Conservation (phyloP, 352 stramenopile genomes). For the Pythium phragmiticola region DNA sequence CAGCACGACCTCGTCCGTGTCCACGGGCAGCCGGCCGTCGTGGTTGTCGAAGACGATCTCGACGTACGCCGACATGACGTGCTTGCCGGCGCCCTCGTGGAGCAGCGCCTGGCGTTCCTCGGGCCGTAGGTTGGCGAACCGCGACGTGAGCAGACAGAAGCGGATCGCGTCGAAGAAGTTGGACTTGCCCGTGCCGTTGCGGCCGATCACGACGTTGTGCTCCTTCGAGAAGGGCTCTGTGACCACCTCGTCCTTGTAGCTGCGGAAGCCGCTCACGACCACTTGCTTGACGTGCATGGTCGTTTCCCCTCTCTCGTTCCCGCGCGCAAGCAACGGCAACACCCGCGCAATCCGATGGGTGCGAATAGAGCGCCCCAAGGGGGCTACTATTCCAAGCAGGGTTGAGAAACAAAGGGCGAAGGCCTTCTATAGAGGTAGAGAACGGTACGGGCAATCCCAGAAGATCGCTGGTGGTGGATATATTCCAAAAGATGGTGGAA, state of each 20-base stretch:
- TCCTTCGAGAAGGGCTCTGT: constrained; percentile 92
- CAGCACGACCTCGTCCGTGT: constrained; percentile 94
- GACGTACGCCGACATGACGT: constrained; percentile 97
- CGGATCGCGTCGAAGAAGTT: constrained; percentile 99
- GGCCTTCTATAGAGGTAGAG: constrained; percentile 1
- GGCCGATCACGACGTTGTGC: constrained; percentile 97
- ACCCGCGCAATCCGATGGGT: constrained; percentile 17
- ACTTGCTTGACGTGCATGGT: constrained; percentile 97
- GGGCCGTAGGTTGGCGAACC: constrained; percentile 90
- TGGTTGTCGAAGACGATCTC: constrained; percentile 99
- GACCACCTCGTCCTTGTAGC: constrained; percentile 90
- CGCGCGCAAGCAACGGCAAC: constrained; percentile 6
- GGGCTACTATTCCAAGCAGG: constrained; percentile 3
- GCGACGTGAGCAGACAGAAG: constrained; percentile 95
- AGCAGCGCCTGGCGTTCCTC: constrained; percentile 94
- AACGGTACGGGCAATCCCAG: constrained; percentile 8
- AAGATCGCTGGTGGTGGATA: constrained; percentile 1
- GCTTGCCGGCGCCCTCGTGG: constrained; percentile 93
- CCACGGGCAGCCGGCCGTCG: constrained; percentile 93
- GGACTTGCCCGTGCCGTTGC: constrained; percentile 96
- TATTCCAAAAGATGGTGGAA: constrained; percentile 16
- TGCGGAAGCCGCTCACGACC: constrained; percentile 94
- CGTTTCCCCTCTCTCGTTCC: constrained; percentile 9
- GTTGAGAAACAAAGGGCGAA: background rate
- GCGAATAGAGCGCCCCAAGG: constrained; percentile 8